phyloP scores from a whole-genome alignment of 805 yeast species.

The Hanseniaspora valbyensis region DNA sequence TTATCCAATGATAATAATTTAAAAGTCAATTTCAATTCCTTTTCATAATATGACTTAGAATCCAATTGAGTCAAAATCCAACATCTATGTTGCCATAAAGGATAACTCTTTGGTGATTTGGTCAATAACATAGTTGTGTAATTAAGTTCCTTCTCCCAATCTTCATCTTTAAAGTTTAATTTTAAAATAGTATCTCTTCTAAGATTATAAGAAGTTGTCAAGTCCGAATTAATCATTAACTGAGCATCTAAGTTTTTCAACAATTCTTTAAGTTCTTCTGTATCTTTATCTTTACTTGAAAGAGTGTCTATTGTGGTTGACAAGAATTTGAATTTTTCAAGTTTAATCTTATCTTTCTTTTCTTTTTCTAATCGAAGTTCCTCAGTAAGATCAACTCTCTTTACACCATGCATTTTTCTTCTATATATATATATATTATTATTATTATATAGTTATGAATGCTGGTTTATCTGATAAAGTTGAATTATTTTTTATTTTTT shows the following conservation, averaged over 20 bases:
- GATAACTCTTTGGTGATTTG: conserved; percentile 76
- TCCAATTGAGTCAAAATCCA: conserved; percentile 61
- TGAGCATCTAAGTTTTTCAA: conserved; percentile 27
- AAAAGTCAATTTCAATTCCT: conserved; percentile 58
- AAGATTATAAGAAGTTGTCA: conserved; percentile 82
- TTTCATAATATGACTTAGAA: conserved; percentile 42
- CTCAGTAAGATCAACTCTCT: conserved; percentile 44
- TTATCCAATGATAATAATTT: conserved; percentile 60
- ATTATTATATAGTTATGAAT: background rate
- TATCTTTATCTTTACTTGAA: background rate
- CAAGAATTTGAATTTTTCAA: conserved; percentile 38
- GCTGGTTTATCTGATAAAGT: background rate
- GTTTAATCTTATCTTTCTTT: conserved; percentile 50
- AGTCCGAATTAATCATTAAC: conserved; percentile 67
- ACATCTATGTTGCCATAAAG: conserved; percentile 90
- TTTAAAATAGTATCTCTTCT: conserved; percentile 56
- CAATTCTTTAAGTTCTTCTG: background rate
- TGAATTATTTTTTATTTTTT: too few relatives aligned
- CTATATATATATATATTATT: background rate
- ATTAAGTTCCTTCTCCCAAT: conserved; percentile 44
- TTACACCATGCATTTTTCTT: conserved; percentile 55
- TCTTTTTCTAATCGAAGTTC: conserved; percentile 45
- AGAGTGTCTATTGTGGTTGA: background rate
- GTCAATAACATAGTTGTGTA: conserved; percentile 51
- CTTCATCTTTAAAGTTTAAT: conserved; percentile 23